Base-by-base conservation (phyloP, 148 eudicot species). In the Vaccinium macrocarpon region DNA sequence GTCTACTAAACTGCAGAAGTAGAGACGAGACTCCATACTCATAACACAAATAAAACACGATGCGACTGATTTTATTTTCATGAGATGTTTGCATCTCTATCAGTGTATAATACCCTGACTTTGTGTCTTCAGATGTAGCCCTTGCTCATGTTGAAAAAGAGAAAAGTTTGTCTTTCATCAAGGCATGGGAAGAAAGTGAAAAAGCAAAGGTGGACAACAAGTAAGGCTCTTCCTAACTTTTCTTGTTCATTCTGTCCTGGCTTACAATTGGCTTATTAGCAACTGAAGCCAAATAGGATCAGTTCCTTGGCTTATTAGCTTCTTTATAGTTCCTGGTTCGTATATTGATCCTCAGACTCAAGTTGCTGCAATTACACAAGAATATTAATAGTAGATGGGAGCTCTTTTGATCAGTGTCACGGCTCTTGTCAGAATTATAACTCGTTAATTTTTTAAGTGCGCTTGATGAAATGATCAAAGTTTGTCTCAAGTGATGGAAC, bases 161-260 rank as follows among this genome's bases (percentile, higher is more conserved):
- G 85, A 96, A 94, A 86, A 93, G 88, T 80, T 66, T 88, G 83
- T 96, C 99, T 14, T 92, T 92, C 66, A 93, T 96, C 86, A 94
- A 93, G 90, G 99, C 99, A 56, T 96, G 99, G 99, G 98, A 94
- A 87, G 98, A 96, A 70, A 94, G 91, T 78, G 97, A 94, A 85
- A 92, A 96, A 72, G 38, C 90, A 42, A 91, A 94, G 88, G 61
- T 81, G 57, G 81, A 74, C 15, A 85, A 85, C 84, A 85, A 59
- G 87, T 85, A 75, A 56, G 83, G 89, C 88, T 50, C 27, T 64
- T 66, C 27, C 59, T 66, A 38, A 56, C 81, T 59, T 21, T 25
- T 77, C 51, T 82, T 51, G 62, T 82, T 70, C 76, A 1, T 82
- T 50, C 46, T 38, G 4, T 49, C 25, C 56, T 49, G 50, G 50